Percentiles rank a stretch among this genome's conserved stretches.
Conservation (phyloP, 1,139 yeast species). For the Taiozyma sp. region DNA sequence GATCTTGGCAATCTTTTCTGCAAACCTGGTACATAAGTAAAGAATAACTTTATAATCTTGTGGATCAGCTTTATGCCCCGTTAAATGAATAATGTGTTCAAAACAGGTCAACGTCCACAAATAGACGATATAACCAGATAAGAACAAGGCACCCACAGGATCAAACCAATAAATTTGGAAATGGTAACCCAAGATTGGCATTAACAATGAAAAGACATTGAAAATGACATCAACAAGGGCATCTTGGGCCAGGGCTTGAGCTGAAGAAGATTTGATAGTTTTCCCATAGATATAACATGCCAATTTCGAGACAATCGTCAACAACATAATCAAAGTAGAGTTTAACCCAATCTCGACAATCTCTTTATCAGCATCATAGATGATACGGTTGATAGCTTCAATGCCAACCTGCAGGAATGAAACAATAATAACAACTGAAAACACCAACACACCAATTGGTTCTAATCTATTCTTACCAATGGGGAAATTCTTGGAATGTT, state of each 20-base stretch:
- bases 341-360: constrained; percentile 46
- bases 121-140: constrained; percentile 56
- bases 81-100: constrained; percentile 68
- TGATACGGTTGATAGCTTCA: constrained; percentile 41
- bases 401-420: constrained; percentile 72
- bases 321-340: constrained; percentile 55
- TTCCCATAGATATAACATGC: constrained; percentile 64
- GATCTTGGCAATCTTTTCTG: constrained; percentile 58
- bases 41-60: constrained; percentile 61
- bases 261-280: constrained; percentile 58
- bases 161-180: constrained; percentile 65
- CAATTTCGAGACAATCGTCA: constrained; percentile 56
- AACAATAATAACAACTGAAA: constrained; percentile 63
- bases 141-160: constrained; percentile 62
- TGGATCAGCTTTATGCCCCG: constrained; percentile 66
- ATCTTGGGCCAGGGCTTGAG: constrained; percentile 78
- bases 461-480: constrained; percentile 70
- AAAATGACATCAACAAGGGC: constrained; percentile 75
- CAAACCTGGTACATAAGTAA: constrained; percentile 63
- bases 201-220: constrained; percentile 60
- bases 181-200: constrained; percentile 57
- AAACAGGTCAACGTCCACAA: constrained; percentile 62
- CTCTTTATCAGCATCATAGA: constrained; percentile 26
- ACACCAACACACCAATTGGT: constrained; percentile 73
- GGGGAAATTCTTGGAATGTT: constrained; percentile 45